Evolutionary conservation across 2,329 filamentous ascomycete species (phyloP).

Genomic region (Colletotrichum sp.): DNA sequence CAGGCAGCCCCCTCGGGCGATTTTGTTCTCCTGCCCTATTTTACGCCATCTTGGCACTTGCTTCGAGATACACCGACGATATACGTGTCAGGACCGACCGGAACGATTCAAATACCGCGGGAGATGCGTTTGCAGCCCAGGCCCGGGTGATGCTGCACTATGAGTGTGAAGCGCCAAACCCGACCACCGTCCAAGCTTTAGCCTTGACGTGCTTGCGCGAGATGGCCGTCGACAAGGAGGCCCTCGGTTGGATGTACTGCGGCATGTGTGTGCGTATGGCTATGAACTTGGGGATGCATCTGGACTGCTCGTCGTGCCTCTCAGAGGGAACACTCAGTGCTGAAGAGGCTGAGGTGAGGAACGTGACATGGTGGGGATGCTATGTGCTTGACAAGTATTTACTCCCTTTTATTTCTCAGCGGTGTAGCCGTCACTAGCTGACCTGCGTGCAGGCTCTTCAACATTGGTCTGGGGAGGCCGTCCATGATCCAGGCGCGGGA

Average conservation of each 20-base stretch:
- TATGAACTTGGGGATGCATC: not conserved
- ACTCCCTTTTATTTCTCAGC: fast-evolving
- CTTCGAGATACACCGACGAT: not conserved
- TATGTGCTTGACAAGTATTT: not conserved
- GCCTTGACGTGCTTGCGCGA: not conserved
- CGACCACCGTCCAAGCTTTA: not conserved
- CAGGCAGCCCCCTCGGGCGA: not conserved
- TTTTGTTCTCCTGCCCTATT: not conserved
- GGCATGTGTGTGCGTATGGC: not conserved
- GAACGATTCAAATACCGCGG: not conserved
- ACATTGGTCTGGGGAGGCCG: not conserved
- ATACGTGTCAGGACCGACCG: not conserved
- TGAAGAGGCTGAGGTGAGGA: not conserved
- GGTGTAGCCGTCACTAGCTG: fast-evolving
- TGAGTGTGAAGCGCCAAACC: not conserved
- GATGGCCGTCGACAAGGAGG: not conserved
- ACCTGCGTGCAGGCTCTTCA: not conserved
- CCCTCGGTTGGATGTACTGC: not conserved
- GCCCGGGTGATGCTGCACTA: not conserved
- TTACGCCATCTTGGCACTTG: not conserved
- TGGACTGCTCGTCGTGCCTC: not conserved
- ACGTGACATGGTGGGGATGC: not conserved
- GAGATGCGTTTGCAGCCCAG: not conserved
- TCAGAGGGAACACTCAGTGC: not conserved
- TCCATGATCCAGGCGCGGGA: not conserved